A percentile compares a stretch with the other conserved stretches of the same genome.
Conservation (phyloP, 2,329 filamentous ascomycete species). For the Aspergillus versicolor region DNA sequence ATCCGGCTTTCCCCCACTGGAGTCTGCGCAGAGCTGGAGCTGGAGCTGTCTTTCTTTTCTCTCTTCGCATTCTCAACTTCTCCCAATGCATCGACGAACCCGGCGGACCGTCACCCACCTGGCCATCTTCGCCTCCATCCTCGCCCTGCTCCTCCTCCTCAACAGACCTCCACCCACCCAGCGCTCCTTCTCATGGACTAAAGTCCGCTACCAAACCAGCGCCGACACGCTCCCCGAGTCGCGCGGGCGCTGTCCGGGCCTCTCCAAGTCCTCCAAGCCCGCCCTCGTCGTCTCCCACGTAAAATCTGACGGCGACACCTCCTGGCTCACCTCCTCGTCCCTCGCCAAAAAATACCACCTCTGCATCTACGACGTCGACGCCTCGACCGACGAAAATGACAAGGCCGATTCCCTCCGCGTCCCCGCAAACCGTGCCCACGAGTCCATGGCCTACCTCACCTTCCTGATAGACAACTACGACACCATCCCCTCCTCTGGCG, state of each 20-base stretch:
- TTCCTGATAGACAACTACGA: constrained; percentile 50
- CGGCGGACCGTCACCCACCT: constrained; percentile 37
- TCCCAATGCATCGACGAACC: constrained; percentile 4
- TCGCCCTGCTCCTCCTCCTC: constrained; percentile 40
- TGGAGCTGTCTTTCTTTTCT: too few species aligned
- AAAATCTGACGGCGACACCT: constrained; percentile 40
- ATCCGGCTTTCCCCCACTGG: too few species aligned
- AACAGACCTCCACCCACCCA: constrained; percentile 32
- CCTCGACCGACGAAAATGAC: constrained; percentile 14
- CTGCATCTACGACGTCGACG: constrained; percentile 48
- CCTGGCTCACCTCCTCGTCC: constrained; percentile 39
- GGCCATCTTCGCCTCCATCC: constrained; percentile 31
- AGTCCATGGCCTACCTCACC: constrained; percentile 50
- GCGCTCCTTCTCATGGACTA: constrained; percentile 45
- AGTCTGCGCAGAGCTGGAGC: too few species aligned
- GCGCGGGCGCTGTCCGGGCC: constrained; percentile 45
- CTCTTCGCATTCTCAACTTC: too few species aligned
- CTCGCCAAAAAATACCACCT: constrained; percentile 44
- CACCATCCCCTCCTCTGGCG: constrained; percentile 36
- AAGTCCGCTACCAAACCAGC: constrained; percentile 43
- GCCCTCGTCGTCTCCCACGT: constrained; percentile 47
- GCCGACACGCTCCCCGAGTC: constrained; percentile 34
- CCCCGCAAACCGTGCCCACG: constrained; percentile 48
- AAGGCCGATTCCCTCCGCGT: constrained; percentile 34
- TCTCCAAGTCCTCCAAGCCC: constrained; percentile 41